Base-by-base conservation (phyloP, 805 yeast species). In the Suhomyces faveliae region DNA sequence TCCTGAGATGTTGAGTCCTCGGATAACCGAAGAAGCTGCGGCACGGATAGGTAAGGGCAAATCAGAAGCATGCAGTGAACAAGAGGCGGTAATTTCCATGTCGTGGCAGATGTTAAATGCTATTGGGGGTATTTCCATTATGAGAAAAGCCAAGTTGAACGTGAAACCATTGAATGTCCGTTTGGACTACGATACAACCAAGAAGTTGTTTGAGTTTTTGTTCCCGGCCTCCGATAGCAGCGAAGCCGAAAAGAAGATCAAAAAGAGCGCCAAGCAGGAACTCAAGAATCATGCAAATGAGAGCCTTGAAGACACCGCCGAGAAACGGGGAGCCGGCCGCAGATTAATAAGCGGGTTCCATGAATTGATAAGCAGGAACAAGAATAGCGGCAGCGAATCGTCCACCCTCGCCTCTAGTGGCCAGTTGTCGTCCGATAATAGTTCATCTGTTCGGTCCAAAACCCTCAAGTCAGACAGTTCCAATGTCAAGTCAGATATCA, bases 81-180 rank as follows among this genome's bases (percentile, higher is more conserved):
- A 43, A 8, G 30, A 44, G n/a, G 69, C 74, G 1, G 55, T 72
- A 33, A 51, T 72, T 3, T 39, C 42, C 6, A 53, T 68, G 56
- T 43, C 67, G 9, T 91, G 98, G 98, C 78, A 81, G n/a, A 80
- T 87, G 83, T 79, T 85, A 45, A 81, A 79, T 46, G 89, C 96
- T 0, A 85, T 92, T 47, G 98, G 97, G 25, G 98, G 98, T 9
- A 89, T 91, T 43, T 79, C 87, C n/a, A 83, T 91, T 20, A 73
- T 91, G 67, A 83, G 81, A 50, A 70, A 77, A 43, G 83, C 89
- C 20, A 79, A 79, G 30, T 71, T 88, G 15, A 64, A 68, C 1
- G 63, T 89, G 13, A 76, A 78, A 45, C 96, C 96, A 0, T 57
- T 91, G 51, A 81, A 80, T 50, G 56, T 92, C 2, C 86, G 84